Evolutionary conservation across 2,329 filamentous ascomycete species (phyloP).

Genomic region (Parasarocladium wereldwijsianum): DNA sequence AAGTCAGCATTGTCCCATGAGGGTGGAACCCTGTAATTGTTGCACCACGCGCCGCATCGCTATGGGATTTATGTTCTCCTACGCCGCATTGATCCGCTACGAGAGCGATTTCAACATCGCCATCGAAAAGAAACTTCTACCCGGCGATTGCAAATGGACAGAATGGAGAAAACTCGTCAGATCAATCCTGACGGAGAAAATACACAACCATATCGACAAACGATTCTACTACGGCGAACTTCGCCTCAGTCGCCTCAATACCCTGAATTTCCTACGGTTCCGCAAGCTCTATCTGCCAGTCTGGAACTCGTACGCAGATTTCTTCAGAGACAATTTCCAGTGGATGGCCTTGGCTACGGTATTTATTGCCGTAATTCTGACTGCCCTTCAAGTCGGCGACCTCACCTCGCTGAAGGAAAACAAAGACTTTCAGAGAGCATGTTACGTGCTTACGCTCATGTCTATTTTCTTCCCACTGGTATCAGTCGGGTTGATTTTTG

Average conservation of each 20-base stretch:
- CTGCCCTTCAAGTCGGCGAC: slow-evolving; percentile 27
- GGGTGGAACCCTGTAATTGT: neutral
- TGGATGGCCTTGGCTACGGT: slow-evolving; percentile 19
- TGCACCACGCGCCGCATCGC: neutral
- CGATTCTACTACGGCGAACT: neutral
- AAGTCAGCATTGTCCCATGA: neutral
- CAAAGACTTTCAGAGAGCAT: neutral
- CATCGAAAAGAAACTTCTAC: neutral
- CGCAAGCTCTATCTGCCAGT: neutral
- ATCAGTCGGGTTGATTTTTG: too few species aligned
- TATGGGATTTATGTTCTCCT: neutral
- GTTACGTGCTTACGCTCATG: neutral
- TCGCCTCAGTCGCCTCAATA: neutral
- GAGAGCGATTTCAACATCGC: neutral
- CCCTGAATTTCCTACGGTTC: neutral
- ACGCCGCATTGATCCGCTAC: neutral
- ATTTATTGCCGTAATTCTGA: slow-evolving; percentile 24
- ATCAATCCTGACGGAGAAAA: neutral
- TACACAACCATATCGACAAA: neutral
- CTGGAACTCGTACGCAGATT: neutral
- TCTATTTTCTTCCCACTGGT: neutral
- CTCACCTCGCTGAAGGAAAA: slow-evolving; percentile 9
- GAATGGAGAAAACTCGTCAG: neutral
- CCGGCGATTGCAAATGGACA: neutral
- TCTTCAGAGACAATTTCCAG: slow-evolving; percentile 20